A percentile compares a stretch with the other conserved stretches of the same genome.
Conservation (phyloP, 371 early-diverging fungal genomes). For the Thermomucor indicae-seudaticae region DNA sequence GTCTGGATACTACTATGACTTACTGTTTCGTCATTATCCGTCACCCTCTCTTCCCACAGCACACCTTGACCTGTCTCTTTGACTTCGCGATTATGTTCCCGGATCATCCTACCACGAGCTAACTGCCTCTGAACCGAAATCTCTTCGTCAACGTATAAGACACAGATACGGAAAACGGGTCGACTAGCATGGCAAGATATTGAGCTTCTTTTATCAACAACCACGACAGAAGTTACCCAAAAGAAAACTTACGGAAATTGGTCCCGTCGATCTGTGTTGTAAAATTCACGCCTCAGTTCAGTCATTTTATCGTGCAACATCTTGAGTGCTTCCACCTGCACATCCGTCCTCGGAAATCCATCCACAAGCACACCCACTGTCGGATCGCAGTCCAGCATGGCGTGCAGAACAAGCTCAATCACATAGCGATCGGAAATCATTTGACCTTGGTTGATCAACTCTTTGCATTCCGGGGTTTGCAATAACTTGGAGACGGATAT, state of each 20-base stretch:
- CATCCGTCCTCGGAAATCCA: slow-evolving; percentile 66
- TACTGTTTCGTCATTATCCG: slow-evolving; percentile 63
- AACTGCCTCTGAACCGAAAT: slow-evolving; percentile 60
- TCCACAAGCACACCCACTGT: slow-evolving; percentile 63
- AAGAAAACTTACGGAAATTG: slow-evolving; percentile 54
- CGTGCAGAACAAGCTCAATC: slow-evolving; percentile 54
- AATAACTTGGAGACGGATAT: slow-evolving; percentile 64
- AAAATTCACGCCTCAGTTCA: slow-evolving; percentile 50
- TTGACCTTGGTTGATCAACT: slow-evolving; percentile 61
- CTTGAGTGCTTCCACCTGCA: slow-evolving; percentile 63
- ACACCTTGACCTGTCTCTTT: slow-evolving; percentile 58
- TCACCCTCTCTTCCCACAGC: slow-evolving; percentile 62
- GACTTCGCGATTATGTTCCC: slow-evolving; percentile 59
- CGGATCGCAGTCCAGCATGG: slow-evolving; percentile 58
- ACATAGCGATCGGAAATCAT: slow-evolving; percentile 66
- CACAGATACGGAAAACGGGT: slow-evolving; percentile 65
- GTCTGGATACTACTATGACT: neutral
- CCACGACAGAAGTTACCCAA: too few relatives aligned
- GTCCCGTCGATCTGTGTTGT: slow-evolving; percentile 52
- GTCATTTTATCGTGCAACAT: slow-evolving; percentile 62
- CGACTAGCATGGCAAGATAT: slow-evolving; percentile 27
- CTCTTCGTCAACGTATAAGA: slow-evolving; percentile 66
- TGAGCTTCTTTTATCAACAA: too few relatives aligned
- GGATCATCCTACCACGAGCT: slow-evolving; percentile 53
- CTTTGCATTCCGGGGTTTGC: slow-evolving; percentile 60